Evolutionary conservation across 768 basidiomycete species (phyloP).

Genomic region (Xerocomellus intermedius): DNA sequence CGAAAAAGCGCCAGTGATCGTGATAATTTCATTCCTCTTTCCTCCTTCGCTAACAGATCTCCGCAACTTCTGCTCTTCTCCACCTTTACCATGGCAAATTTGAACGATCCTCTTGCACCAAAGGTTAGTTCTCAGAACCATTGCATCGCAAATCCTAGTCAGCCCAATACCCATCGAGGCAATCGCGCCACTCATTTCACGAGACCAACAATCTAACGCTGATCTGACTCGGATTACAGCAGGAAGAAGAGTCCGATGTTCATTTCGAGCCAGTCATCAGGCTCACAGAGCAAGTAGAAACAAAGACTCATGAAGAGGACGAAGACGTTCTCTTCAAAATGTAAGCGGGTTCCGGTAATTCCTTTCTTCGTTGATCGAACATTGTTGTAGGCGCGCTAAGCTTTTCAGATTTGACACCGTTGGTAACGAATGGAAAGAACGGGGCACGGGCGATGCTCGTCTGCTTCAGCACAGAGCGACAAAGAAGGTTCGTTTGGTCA

Average conservation of each 20-base stretch:
- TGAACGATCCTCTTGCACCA: slow-evolving; percentile 63
- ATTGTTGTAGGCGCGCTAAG: slow-evolving; percentile 80
- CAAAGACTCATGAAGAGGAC: slow-evolving; percentile 93
- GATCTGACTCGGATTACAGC: slow-evolving; percentile 28
- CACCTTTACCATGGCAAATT: slow-evolving; percentile 51
- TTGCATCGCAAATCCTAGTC: neutral
- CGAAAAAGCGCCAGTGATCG: slow-evolving; percentile 15
- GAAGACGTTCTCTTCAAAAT: slow-evolving; percentile 95
- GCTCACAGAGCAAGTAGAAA: slow-evolving; percentile 93
- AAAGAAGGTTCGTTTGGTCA: slow-evolving; percentile 92
- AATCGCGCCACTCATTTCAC: slow-evolving; percentile 30
- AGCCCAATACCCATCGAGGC: slow-evolving; percentile 19
- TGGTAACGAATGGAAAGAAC: slow-evolving; percentile 93
- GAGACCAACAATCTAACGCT: slow-evolving; percentile 22
- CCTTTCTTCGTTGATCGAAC: slow-evolving; percentile 1
- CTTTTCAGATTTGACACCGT: slow-evolving; percentile 88
- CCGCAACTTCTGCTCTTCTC: slow-evolving; percentile 6
- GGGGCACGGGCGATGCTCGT: slow-evolving; percentile 95
- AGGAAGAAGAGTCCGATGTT: slow-evolving; percentile 79
- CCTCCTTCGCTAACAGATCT: slow-evolving; percentile 14
- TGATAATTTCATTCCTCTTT: slow-evolving; percentile 26
- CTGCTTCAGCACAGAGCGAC: slow-evolving; percentile 86
- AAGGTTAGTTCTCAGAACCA: slow-evolving; percentile 49
- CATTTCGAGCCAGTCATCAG: slow-evolving; percentile 97
- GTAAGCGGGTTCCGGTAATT: slow-evolving; percentile 46